Base-by-base conservation (phyloP, 345 rosid species). In the Heritiera fomes region DNA sequence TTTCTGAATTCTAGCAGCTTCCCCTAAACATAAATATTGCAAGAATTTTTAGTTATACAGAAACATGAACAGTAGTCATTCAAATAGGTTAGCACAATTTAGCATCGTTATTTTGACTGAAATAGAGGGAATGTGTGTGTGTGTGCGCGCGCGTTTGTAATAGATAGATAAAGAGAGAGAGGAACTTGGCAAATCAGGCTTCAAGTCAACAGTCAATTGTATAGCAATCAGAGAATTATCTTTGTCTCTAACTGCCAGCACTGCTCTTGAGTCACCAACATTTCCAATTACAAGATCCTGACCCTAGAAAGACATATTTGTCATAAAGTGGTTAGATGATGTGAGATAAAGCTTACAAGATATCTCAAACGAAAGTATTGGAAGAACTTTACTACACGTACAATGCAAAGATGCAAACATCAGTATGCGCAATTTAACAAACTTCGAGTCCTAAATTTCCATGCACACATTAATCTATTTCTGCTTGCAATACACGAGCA, bases 251-350 rank as follows among this genome's bases (percentile, higher is more conserved):
- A 90, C 86, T 30, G 94, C 99, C 83, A 95, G 85, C 82, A 95
- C 91, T 47, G 98, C 99, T 86, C 99, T 90, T 23, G 99, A 95
- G 82, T 95, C 99, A 3, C 99, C 99, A 20, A 95, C 84, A 67
- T 95, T 93, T 85, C 92, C 98, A 68, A 95, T 81, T 56, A 93
- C 84, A 80, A 95, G 82, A 86, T 95, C 89, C 62, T 86, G 89
- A 80, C 93, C 98, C 99, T 95, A 87, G 56, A 71, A 79, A 78
- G 60, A 68, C 76, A 83, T 40, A 80, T 71, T 75, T 32, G 80
- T 77, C 46, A 60, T 56, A 12, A 65, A 58, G 12, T 72, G 43
- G 59, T 69, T 56, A 59, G 55, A 60, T 52, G 50, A 63, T 58
- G 43, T 50, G 50, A 62, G 56, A 45, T 23, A 40, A 73, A 38